Conservation (phyloP, 108 stramenopile species). For the Nitzschia putrida region DNA sequence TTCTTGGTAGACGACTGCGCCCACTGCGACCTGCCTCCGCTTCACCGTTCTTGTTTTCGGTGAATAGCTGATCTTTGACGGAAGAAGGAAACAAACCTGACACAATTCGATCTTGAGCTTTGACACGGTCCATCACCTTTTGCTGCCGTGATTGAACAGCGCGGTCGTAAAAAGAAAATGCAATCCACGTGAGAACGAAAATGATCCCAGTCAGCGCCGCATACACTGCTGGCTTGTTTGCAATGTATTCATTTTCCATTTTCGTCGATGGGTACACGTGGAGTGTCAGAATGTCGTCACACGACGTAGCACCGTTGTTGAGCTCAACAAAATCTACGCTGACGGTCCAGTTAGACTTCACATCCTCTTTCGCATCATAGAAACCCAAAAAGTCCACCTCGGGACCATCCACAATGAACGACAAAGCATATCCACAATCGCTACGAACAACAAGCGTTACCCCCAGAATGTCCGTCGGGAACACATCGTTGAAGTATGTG, state of each 20-base stretch:
- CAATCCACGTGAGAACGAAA: neutral
- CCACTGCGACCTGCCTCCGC: too few relatives aligned
- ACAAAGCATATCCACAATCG: too few relatives aligned
- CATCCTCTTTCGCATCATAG: too few relatives aligned
- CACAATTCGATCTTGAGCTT: constrained; percentile 46
- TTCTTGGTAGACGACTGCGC: too few relatives aligned
- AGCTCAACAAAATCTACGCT: too few relatives aligned
- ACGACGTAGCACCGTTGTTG: too few relatives aligned
- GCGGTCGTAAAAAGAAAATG: constrained; percentile 14
- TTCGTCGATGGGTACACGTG: constrained; percentile 18
- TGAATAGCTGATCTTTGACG: constrained; percentile 59
- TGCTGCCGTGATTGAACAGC: constrained; percentile 15
- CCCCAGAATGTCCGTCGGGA: too few relatives aligned
- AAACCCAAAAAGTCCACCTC: too few relatives aligned
- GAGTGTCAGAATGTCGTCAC: neutral
- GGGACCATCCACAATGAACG: too few relatives aligned
- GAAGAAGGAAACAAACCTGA: constrained; percentile 54
- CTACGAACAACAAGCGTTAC: too few relatives aligned
- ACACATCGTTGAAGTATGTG: too few relatives aligned
- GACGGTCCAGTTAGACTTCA: too few relatives aligned
- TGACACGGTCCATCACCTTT: constrained; percentile 26
- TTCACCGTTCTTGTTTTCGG: neutral
- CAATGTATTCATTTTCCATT: neutral
- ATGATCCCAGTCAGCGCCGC: constrained; percentile 1
- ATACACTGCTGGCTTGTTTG: neutral